These are phyloP conservation scores for Phytophthora niederhauseri DNA, from an alignment of 352 stramenopile genomes.

Conservation along the genomic window DNA sequence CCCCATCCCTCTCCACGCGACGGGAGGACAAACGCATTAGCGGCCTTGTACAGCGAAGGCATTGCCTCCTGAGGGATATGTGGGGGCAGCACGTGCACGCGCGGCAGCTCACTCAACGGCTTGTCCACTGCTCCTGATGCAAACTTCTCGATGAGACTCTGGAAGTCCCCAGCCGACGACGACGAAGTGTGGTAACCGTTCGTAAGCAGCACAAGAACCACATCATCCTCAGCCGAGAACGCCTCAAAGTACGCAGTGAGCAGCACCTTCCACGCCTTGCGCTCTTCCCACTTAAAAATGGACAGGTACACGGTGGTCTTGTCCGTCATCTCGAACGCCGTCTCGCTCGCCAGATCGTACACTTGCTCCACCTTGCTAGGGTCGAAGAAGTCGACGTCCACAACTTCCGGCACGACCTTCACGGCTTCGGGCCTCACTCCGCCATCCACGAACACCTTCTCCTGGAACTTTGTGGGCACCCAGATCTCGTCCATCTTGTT, in stretches of 20 bases:
- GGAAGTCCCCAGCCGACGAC: conserved; percentile 54
- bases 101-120: conserved; percentile 51
- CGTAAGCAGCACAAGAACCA: conserved; percentile 87
- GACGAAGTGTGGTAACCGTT: conserved; percentile 83
- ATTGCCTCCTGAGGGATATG: conserved; percentile 63
- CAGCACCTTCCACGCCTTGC: conserved; percentile 92
- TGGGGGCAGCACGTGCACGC: conserved; percentile 66
- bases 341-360: conserved; percentile 57
- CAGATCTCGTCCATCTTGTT: conserved; percentile 94
- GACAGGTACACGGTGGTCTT: conserved; percentile 88
- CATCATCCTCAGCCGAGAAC: conserved; percentile 65
- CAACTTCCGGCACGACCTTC: conserved; percentile 84
- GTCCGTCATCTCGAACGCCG: conserved; percentile 37
- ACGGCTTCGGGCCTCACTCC: conserved; percentile 62
- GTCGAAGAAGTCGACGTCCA: conserved; percentile 92
- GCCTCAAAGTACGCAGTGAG: conserved; percentile 84
- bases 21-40: conserved; percentile 89
- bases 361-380: conserved; percentile 47
- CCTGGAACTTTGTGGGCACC: conserved; percentile 90
- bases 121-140: conserved; percentile 49
- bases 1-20: conserved; percentile 95
- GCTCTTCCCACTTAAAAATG: conserved; percentile 95
- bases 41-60: conserved; percentile 76
- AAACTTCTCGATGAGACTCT: conserved; percentile 63
- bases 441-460: conserved; percentile 70